phyloP scores from a whole-genome alignment of 305 asterid species.

The Fraxinus velutina region DNA sequence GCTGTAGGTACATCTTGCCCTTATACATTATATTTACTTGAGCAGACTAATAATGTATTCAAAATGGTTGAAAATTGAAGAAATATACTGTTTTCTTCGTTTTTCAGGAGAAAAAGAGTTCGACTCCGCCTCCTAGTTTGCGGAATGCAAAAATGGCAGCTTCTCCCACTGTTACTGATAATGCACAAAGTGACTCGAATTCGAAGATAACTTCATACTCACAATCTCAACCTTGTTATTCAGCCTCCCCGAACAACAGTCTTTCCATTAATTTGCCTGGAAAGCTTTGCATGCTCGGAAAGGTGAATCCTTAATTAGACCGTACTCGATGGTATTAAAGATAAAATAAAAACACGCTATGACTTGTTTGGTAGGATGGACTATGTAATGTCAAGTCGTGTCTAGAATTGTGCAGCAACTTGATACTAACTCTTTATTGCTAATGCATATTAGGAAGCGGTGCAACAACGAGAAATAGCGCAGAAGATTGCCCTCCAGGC shows the following conservation, averaged over 20 bases:
- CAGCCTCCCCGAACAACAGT: conserved; percentile 35
- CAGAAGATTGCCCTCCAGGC: conserved; percentile 95
- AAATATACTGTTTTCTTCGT: neutral
- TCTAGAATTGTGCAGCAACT: neutral
- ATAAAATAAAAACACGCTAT: neutral
- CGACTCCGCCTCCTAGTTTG: conserved; percentile 77
- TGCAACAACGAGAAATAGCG: conserved; percentile 76
- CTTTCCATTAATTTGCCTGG: conserved; percentile 72
- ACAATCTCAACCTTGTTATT: conserved; percentile 38
- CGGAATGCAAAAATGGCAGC: conserved; percentile 41
- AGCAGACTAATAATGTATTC: neutral
- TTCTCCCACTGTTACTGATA: conserved; percentile 35
- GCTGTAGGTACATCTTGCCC: conserved; percentile 80
- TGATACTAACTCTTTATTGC: neutral
- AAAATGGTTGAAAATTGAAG: neutral
- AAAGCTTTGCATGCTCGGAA: conserved; percentile 72
- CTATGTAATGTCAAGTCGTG: neutral
- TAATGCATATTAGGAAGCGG: conserved; percentile 59
- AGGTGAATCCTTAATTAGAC: conserved; percentile 37
- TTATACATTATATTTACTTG: neutral
- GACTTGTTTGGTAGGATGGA: neutral
- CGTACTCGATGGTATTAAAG: neutral
- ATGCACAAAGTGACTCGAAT: conserved; percentile 29
- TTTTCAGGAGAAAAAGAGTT: conserved; percentile 61
- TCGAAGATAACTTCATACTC: conserved; percentile 33